Percentiles rank a stretch among this genome's conserved stretches.
Conservation (phyloP, 1,284 basidiomycete species). For the Ceratobasidium sp. region DNA sequence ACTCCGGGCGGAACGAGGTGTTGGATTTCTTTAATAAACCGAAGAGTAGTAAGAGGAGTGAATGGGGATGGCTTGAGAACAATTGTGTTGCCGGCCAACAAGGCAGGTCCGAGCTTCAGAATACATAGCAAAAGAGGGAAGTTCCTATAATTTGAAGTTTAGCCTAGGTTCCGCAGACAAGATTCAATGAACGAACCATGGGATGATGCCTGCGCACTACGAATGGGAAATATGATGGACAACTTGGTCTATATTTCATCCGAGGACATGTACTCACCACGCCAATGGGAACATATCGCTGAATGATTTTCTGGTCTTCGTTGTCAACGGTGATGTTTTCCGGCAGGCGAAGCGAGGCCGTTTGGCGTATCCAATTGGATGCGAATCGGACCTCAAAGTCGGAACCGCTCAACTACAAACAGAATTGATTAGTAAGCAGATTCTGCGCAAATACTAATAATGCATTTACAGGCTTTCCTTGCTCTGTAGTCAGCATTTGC, state of each 20-base stretch:
- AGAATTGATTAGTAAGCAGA: background rate
- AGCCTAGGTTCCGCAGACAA: background rate
- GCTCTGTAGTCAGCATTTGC: conserved; percentile 17
- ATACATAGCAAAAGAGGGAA: conserved; percentile 12
- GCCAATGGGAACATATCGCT: conserved; percentile 26
- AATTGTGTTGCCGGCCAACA: conserved; percentile 88
- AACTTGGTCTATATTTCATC: background rate
- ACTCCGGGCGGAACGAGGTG: conserved; percentile 90
- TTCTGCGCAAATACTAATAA: background rate
- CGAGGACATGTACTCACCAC: background rate
- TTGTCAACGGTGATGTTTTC: background rate
- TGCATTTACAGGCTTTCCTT: conserved; percentile 22
- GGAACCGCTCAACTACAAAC: conserved; percentile 6
- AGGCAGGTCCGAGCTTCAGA: conserved; percentile 91
- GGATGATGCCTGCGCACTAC: conserved; percentile 33
- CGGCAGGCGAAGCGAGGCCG: background rate
- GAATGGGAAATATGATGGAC: background rate
- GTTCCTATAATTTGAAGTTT: conserved; percentile 7
- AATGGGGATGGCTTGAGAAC: conserved; percentile 94
- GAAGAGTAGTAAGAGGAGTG: conserved; percentile 88
- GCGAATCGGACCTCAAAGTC: background rate
- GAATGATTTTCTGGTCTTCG: background rate
- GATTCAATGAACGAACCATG: conserved; percentile 8
- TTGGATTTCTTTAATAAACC: conserved; percentile 60
- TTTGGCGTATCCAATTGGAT: background rate